Evolutionary conservation across 768 basidiomycete genomes (phyloP).

Genomic region (Podaxis rugospora): DNA sequence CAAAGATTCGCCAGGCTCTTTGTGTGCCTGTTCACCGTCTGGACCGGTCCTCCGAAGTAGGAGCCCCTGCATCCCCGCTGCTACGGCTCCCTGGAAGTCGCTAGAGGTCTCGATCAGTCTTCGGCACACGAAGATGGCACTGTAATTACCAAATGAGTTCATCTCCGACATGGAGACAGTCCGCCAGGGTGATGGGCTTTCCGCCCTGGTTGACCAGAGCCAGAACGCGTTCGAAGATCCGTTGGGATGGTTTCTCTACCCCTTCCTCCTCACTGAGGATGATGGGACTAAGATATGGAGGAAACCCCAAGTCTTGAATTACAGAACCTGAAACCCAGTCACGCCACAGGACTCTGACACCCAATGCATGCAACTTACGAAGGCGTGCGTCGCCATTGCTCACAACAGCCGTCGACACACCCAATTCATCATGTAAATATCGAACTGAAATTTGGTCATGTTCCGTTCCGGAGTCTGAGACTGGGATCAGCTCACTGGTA

Average conservation of each 20-base stretch:
- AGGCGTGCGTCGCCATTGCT: conserved; percentile 75
- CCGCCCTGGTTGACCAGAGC: conserved; percentile 21
- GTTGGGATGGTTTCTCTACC: conserved; percentile 60
- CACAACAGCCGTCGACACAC: conserved; percentile 52
- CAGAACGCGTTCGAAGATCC: conserved; percentile 52
- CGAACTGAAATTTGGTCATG: conserved; percentile 30
- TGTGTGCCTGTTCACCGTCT: conserved; percentile 44
- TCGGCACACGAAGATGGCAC: background rate
- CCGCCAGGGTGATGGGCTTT: conserved; percentile 25
- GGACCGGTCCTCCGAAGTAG: conserved; percentile 47
- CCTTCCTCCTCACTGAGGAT: conserved; percentile 69
- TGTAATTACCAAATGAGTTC: conserved; percentile 55
- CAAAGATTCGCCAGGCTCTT: conserved; percentile 35
- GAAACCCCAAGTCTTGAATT: conserved; percentile 58
- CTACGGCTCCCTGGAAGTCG: conserved; percentile 60
- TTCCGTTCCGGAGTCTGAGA: background rate
- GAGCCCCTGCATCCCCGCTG: conserved; percentile 53
- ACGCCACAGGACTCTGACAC: background rate
- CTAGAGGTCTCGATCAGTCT: conserved; percentile 28
- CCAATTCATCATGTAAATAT: conserved; percentile 35
- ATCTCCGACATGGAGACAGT: conserved; percentile 74
- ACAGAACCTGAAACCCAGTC: conserved; percentile 32
- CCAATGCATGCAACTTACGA: conserved; percentile 36
- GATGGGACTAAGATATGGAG: conserved; percentile 44
- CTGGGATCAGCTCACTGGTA: conserved; percentile 18